Percentiles rank a stretch among this genome's conserved stretches.
Evolutionary conservation across 73 alveolate genomes (phyloP).

Genomic region (Paraurostyla sp.): DNA sequence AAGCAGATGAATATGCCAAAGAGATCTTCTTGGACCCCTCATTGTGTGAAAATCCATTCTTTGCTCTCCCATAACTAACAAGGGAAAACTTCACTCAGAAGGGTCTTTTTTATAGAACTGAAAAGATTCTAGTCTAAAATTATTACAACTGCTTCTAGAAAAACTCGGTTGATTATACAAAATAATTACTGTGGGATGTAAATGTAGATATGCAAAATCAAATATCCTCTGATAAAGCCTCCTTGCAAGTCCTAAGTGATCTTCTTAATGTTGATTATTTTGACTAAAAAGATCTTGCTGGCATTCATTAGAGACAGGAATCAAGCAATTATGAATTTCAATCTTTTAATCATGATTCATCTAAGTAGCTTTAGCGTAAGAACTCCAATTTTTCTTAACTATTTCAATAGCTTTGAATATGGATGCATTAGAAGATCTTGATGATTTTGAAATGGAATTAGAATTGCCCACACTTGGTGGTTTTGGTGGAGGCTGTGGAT

Average conservation of each 20-base stretch:
- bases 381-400: no score
- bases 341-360: no score
- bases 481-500: no score
- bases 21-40: slow-evolving; percentile 49
- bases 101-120: slow-evolving; percentile 52
- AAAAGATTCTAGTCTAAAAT: slow-evolving; percentile 42
- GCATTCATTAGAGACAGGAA: no score
- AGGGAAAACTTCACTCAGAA: slow-evolving; percentile 51
- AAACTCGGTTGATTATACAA: slow-evolving; percentile 44
- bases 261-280: slow-evolving; percentile 7
- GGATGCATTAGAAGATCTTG: no score
- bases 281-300: no score
- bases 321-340: no score
- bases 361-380: no score
- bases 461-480: no score
- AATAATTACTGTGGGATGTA: slow-evolving; percentile 24
- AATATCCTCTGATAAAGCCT: not conserved
- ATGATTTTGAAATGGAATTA: no score
- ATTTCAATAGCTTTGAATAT: no score
- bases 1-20: slow-evolving; percentile 21
- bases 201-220: not conserved
- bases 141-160: slow-evolving; percentile 19
- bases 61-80: slow-evolving; percentile 48
- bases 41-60: slow-evolving; percentile 27
- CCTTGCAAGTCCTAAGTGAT: not conserved